Evolutionary conservation across 139 green algal species (phyloP).

Genomic region (Dunaliella primolecta): DNA sequence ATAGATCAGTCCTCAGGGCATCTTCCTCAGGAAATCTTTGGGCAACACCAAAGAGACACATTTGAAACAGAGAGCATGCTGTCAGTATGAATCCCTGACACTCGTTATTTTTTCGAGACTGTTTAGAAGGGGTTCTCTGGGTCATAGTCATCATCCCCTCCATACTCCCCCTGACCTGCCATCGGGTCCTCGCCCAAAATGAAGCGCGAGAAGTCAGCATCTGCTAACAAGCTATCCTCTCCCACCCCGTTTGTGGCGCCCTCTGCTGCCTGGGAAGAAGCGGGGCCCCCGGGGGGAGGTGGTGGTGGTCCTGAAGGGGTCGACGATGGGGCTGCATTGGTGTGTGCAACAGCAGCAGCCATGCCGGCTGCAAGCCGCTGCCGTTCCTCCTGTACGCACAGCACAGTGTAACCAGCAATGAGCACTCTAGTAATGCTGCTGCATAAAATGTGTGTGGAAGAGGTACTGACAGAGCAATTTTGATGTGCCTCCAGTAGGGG

Average conservation of each 20-base stretch:
- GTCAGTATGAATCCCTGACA: too few species aligned
- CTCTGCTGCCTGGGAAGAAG: background rate
- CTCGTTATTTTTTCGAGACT: too few species aligned
- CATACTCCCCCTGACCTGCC: background rate
- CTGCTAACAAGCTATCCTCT: conserved; percentile 1
- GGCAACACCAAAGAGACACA: too few species aligned
- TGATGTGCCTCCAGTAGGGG: too few species aligned
- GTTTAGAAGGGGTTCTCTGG: conserved; percentile 2
- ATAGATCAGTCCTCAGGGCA: too few species aligned
- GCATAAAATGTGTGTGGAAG: too few species aligned
- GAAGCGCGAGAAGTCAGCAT: conserved; percentile 6
- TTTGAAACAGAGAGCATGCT: too few species aligned
- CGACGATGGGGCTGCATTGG: background rate
- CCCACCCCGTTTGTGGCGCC: background rate
- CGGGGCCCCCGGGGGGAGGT: too few species aligned
- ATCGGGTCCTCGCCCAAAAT: conserved; percentile 1
- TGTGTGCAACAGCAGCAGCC: background rate
- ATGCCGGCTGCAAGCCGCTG: conserved; percentile 4
- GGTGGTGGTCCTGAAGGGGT: background rate
- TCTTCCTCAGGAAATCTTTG: too few species aligned
- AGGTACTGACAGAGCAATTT: too few species aligned
- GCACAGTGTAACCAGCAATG: background rate
- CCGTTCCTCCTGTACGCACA: background rate
- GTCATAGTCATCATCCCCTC: background rate
- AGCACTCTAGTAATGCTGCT: too few species aligned